A percentile compares a stretch with the other conserved stretches of the same genome.
phyloP scores from a whole-genome alignment of 2,329 filamentous ascomycete genomes.

The Paecilomyces sp. region DNA sequence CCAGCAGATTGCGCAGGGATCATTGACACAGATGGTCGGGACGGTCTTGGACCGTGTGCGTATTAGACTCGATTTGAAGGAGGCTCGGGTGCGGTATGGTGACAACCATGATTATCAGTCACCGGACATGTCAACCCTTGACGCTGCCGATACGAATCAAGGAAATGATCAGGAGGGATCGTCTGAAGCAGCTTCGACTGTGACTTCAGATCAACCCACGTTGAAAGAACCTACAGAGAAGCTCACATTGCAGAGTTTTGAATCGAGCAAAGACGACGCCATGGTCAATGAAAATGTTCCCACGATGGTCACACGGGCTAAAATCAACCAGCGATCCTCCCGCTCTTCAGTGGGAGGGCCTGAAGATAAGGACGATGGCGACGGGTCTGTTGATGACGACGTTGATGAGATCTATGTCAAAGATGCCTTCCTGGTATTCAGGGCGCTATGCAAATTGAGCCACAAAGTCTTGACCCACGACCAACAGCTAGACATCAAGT shows the following conservation, averaged over 20 bases:
- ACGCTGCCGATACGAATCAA: constrained; percentile 32
- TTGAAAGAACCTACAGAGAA: constrained; percentile 51
- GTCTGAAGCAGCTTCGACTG: constrained; percentile 29
- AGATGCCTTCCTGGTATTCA: constrained; percentile 93
- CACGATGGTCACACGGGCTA: constrained; percentile 58
- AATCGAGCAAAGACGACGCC: constrained; percentile 61
- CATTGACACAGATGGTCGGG: constrained; percentile 95
- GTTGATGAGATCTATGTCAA: constrained; percentile 97
- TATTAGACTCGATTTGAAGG: constrained; percentile 76
- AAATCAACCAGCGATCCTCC: constrained; percentile 39
- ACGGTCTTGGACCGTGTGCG: constrained; percentile 97
- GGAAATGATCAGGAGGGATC: constrained; percentile 43
- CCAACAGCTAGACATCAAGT: constrained; percentile 84
- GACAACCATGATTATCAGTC: constrained; percentile 25
- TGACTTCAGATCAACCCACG: constrained; percentile 34
- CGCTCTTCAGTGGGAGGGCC: constrained; percentile 31
- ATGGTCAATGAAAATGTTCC: constrained; percentile 60
- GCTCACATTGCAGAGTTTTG: constrained; percentile 62
- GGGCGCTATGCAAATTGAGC: constrained; percentile 94
- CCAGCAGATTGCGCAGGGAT: constrained; percentile 94
- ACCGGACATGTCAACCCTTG: constrained; percentile 30
- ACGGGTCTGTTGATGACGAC: constrained; percentile 47
- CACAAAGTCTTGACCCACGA: constrained; percentile 86
- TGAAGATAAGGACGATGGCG: constrained; percentile 33
- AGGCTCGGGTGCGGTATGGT: constrained; percentile 54